Evolutionary conservation across 805 yeast genomes (phyloP).

Genomic region (Candida alai): DNA sequence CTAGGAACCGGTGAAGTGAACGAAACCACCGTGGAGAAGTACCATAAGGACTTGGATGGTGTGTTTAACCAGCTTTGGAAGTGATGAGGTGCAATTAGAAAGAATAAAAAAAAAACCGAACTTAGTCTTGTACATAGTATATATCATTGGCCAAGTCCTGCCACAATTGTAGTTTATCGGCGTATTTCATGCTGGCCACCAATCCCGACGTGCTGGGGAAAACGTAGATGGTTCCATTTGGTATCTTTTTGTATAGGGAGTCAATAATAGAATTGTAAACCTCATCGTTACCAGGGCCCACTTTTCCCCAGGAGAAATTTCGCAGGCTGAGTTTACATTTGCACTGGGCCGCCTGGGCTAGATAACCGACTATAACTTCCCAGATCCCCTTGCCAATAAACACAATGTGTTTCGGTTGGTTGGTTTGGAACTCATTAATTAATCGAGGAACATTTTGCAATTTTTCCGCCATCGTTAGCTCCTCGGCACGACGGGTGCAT

Average conservation of each 20-base stretch:
- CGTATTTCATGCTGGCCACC: slow-evolving; percentile 47
- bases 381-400: slow-evolving; percentile 75
- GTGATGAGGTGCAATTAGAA: no score
- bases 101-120: no score
- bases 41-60: slow-evolving; percentile 27
- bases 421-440: slow-evolving; percentile 45
- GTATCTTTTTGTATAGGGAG: slow-evolving; percentile 13
- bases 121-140: slow-evolving; percentile 1
- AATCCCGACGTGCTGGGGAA: slow-evolving; percentile 74
- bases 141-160: slow-evolving; percentile 27
- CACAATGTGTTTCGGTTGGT: slow-evolving; percentile 34
- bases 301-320: slow-evolving; percentile 53
- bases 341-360: slow-evolving; percentile 22
- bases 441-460: slow-evolving; percentile 50
- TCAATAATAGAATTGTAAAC: slow-evolving; percentile 15
- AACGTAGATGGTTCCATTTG: slow-evolving; percentile 42
- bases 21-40: slow-evolving; percentile 24
- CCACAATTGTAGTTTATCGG: slow-evolving; percentile 50
- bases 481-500: slow-evolving; percentile 57
- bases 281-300: slow-evolving; percentile 19
- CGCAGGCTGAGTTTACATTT: slow-evolving; percentile 20
- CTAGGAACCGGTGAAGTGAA: slow-evolving; percentile 25
- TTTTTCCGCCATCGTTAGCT: slow-evolving; percentile 52
- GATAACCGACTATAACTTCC: slow-evolving; percentile 49
- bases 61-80: slow-evolving; percentile 33